Evolutionary conservation across 345 rosid species (phyloP).

Genomic region (Erodium maritimum): DNA sequence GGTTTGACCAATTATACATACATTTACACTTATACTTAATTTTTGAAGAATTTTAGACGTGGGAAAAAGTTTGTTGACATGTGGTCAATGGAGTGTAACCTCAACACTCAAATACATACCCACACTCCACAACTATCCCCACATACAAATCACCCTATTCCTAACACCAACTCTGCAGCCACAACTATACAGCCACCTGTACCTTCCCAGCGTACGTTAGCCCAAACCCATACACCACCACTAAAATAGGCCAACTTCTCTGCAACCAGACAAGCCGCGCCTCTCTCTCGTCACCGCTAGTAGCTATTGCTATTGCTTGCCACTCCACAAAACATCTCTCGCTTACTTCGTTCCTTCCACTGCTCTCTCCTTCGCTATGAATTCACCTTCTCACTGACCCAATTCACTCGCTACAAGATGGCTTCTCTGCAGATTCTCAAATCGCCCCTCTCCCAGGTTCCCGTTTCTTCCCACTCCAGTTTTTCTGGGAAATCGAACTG

Average conservation of each 20-base stretch:
- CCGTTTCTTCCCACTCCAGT: slow-evolving; percentile 25
- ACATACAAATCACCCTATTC: no score
- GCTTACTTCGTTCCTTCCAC: neutral
- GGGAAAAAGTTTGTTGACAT: no score
- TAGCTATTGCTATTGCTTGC: neutral
- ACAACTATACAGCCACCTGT: slow-evolving; percentile 23
- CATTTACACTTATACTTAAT: no score
- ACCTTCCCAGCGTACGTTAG: slow-evolving; percentile 17
- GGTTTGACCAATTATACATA: no score
- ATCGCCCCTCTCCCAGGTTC: slow-evolving; percentile 27
- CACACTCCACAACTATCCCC: no score
- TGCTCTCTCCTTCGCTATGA: neutral
- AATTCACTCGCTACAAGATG: slow-evolving; percentile 9
- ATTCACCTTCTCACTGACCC: neutral
- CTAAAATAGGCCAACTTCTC: slow-evolving; percentile 13
- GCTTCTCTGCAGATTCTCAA: slow-evolving; percentile 30
- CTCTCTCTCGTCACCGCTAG: slow-evolving; percentile 1
- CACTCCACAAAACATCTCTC: neutral
- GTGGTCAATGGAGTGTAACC: no score
- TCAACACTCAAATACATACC: no score
- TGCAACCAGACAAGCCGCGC: no score
- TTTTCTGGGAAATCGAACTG: slow-evolving; percentile 16
- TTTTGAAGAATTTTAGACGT: no score
- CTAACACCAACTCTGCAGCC: slow-evolving; percentile 10
- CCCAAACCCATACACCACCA: neutral